Conservation (phyloP, 805 yeast genomes). For the Hanseniaspora clermontiae region DNA sequence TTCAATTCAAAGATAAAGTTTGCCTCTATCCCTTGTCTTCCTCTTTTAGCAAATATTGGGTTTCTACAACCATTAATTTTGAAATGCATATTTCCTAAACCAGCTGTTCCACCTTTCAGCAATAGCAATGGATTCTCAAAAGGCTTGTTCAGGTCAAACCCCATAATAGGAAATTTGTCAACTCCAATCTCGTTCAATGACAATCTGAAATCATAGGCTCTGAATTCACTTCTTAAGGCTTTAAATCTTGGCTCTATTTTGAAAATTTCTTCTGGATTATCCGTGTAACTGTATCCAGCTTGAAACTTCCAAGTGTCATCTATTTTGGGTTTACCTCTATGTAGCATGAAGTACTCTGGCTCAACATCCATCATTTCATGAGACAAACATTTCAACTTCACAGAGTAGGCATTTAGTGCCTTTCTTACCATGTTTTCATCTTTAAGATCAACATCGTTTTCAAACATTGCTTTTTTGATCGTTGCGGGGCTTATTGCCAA, state of each 20-base stretch:
- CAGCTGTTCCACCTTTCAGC: constrained; percentile 81
- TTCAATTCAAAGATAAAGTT: constrained; percentile 72
- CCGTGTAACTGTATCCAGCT: constrained; percentile 24
- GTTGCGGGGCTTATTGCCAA: constrained; percentile 70
- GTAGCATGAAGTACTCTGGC: constrained; percentile 44
- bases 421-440: constrained; percentile 20
- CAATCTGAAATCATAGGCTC: constrained; percentile 47
- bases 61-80: constrained; percentile 70
- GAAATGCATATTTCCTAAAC: constrained; percentile 94
- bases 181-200: constrained; percentile 43
- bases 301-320: constrained; percentile 69
- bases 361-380: constrained; percentile 21
- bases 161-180: constrained; percentile 71
- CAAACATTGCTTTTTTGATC: constrained; percentile 27
- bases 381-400: constrained; percentile 29
- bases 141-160: constrained; percentile 56
- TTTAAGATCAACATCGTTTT: constrained; percentile 15
- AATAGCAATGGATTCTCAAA: constrained; percentile 56
- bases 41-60: constrained; percentile 76
- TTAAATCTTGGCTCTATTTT: constrained; percentile 51
- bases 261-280: constrained; percentile 61
- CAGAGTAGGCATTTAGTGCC: constrained; percentile 17
- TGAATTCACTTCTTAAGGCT: constrained; percentile 51
- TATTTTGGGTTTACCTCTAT: constrained; percentile 29
- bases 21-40: constrained; percentile 56